phyloP scores from a whole-genome alignment of 2,329 filamentous ascomycete genomes.

The Cladophialophora exuberans region DNA sequence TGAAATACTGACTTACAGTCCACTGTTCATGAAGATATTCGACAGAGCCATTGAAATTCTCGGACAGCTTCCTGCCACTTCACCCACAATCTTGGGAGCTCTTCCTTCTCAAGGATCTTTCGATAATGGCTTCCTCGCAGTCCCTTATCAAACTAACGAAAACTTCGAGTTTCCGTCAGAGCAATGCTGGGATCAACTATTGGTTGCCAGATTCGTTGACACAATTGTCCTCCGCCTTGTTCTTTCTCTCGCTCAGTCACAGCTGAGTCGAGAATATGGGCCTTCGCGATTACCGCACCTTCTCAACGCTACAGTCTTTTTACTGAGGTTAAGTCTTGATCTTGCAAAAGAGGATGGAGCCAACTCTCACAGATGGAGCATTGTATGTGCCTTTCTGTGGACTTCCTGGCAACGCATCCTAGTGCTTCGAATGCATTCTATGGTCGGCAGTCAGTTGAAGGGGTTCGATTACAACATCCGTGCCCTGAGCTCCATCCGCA shows the following conservation, averaged over 20 bases:
- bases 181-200: background rate
- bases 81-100: background rate
- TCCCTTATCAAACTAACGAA: background rate
- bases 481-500: slow-evolving; percentile 1
- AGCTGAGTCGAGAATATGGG: background rate
- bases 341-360: background rate
- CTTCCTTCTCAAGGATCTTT: background rate
- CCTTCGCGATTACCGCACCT: background rate
- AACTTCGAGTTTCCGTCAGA: background rate
- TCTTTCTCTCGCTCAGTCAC: background rate
- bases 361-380: background rate
- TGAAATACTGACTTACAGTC: background rate
- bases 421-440: slow-evolving; percentile 37
- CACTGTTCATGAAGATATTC: background rate
- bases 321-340: background rate
- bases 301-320: background rate
- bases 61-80: background rate
- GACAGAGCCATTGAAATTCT: background rate
- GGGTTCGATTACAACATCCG: slow-evolving; percentile 55
- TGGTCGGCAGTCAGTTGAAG: slow-evolving; percentile 80
- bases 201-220: background rate
- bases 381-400: background rate
- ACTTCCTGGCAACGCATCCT: background rate
- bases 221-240: background rate
- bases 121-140: background rate